phyloP scores from a whole-genome alignment of 768 basidiomycete genomes.

The Suillus sp. region DNA sequence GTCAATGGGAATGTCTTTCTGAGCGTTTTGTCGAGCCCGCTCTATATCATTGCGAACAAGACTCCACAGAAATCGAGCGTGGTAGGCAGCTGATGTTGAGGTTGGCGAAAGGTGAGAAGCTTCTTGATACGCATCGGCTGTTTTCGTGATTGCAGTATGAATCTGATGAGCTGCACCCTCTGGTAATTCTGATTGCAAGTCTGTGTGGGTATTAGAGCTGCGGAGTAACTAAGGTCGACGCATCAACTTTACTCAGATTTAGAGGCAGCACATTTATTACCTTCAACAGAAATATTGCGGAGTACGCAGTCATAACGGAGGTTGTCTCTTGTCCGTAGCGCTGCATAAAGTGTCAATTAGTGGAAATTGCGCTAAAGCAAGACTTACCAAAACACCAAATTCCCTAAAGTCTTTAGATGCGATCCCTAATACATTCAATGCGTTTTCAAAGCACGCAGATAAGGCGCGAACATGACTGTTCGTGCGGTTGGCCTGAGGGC shows the following conservation, averaged over 20 bases:
- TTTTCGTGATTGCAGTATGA: conserved; percentile 61
- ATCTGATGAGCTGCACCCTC: conserved; percentile 67
- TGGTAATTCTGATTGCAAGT: conserved; percentile 60
- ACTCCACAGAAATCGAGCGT: conserved; percentile 76
- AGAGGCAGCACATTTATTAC: conserved; percentile 39
- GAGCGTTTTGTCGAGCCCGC: conserved; percentile 47
- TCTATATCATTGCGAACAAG: conserved; percentile 66
- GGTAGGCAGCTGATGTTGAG: conserved; percentile 69
- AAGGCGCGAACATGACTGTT: conserved; percentile 69
- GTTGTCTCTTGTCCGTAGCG: conserved; percentile 85
- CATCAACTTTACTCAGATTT: conserved; percentile 13
- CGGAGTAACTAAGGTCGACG: conserved; percentile 59
- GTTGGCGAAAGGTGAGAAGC: conserved; percentile 63
- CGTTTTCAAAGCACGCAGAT: conserved; percentile 73
- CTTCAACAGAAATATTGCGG: conserved; percentile 78
- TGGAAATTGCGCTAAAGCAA: conserved; percentile 7
- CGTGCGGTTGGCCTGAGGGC: conserved; percentile 53
- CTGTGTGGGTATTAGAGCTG: conserved; percentile 55
- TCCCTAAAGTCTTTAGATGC: conserved; percentile 72
- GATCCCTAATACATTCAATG: conserved; percentile 68
- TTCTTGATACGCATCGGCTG: conserved; percentile 78
- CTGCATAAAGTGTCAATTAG: conserved; percentile 39
- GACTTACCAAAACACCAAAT: conserved; percentile 71
- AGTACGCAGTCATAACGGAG: conserved; percentile 84
- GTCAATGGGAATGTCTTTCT: conserved; percentile 51